A percentile compares a stretch with the other conserved stretches of the same genome.
Conservation (phyloP, 768 basidiomycete species). For the Termitomyces sp. region DNA sequence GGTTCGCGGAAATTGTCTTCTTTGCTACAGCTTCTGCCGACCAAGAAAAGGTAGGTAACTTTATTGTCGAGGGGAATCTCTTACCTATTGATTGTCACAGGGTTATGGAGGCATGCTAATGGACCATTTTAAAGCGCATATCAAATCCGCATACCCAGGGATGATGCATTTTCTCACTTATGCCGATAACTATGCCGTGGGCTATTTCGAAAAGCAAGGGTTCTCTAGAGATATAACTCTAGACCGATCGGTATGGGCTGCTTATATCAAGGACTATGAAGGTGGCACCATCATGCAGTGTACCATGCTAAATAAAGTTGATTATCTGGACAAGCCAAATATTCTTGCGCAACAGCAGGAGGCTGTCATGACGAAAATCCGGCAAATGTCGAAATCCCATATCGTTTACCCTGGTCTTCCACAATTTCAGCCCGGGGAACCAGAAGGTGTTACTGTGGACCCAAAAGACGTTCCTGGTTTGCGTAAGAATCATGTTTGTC, state of each 20-base stretch:
- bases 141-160: conserved; percentile 74
- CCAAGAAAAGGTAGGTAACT: conserved; percentile 84
- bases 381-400: conserved; percentile 83
- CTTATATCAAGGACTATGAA: conserved; percentile 99
- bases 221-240: conserved; percentile 97
- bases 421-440: conserved; percentile 62
- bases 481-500: conserved; percentile 40
- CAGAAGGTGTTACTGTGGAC: conserved; percentile 51
- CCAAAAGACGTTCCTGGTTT: conserved; percentile 86
- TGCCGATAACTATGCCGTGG: conserved; percentile 98
- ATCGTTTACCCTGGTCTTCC: conserved; percentile 77
- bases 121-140: conserved; percentile 96
- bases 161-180: conserved; percentile 97
- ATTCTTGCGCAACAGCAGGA: conserved; percentile 82
- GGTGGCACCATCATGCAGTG: conserved; percentile 99
- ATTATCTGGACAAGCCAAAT: conserved; percentile 79
- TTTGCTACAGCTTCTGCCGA: conserved; percentile 96
- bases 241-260: conserved; percentile 91
- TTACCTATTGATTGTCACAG: conserved; percentile 36
- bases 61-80: not conserved
- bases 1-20: conserved; percentile 98
- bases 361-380: conserved; percentile 85
- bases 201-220: conserved; percentile 99
- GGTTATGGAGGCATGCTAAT: conserved; percentile 98
- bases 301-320: conserved; percentile 87